Evolutionary conservation across 2,329 filamentous ascomycete species (phyloP).

Genomic region (Xylariaceae sp.): DNA sequence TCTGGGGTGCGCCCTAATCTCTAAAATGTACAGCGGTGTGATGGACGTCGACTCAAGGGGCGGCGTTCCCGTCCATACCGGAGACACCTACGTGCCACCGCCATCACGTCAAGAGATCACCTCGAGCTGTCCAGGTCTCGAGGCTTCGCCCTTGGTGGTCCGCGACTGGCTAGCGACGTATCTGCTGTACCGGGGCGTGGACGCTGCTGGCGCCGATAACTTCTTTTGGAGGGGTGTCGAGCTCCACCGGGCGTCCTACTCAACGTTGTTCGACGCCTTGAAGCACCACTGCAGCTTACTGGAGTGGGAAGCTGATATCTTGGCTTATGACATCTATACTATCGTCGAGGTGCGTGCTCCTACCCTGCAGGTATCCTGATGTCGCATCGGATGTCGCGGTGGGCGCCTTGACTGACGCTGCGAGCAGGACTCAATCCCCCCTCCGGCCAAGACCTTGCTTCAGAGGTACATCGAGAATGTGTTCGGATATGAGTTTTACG

Average conservation of each 20-base stretch:
- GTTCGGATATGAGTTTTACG: conserved; percentile 7
- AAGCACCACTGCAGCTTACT: conserved; percentile 8
- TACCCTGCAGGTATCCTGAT: too few species aligned
- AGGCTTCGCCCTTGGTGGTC: conserved; percentile 7
- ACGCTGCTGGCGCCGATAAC: conserved; percentile 1
- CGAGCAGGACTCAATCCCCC: conserved; percentile 8
- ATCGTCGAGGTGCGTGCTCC: conserved; percentile 11
- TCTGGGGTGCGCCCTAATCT: too few species aligned
- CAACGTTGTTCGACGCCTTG: conserved; percentile 8
- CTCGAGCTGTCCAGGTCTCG: conserved; percentile 6
- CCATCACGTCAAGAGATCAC: conserved; percentile 6
- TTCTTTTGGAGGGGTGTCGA: conserved; percentile 13
- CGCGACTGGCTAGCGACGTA: conserved; percentile 11
- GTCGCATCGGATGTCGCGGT: too few species aligned
- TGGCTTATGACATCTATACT: conserved; percentile 10
- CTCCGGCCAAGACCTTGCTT: conserved; percentile 6
- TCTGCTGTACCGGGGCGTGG: conserved; percentile 10
- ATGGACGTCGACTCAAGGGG: too few species aligned
- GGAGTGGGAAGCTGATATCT: conserved; percentile 12
- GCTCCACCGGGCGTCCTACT: conserved; percentile 4
- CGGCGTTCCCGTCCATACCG: too few species aligned
- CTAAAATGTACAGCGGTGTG: too few species aligned
- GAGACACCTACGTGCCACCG: background rate
- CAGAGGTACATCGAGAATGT: conserved; percentile 10
- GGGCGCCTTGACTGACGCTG: too few species aligned